phyloP scores from a whole-genome alignment of 2,329 filamentous ascomycete genomes.

The Aspergillus fischeri region DNA sequence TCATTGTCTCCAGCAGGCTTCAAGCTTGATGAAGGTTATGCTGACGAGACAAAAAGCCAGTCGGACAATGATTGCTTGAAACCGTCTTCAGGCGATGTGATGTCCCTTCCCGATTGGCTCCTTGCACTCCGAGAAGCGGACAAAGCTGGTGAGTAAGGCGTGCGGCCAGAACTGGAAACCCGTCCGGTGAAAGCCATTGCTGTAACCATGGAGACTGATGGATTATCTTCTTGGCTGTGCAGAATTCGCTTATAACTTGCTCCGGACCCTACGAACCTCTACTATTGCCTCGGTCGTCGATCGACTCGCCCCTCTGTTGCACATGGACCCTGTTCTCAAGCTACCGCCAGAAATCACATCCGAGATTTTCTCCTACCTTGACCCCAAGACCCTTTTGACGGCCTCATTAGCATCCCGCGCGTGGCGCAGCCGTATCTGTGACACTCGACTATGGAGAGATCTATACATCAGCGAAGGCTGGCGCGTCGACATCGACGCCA shows the following conservation, averaged over 20 bases:
- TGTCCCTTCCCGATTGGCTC: conserved; percentile 52
- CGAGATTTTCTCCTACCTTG: conserved; percentile 81
- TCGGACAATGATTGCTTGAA: conserved; percentile 36
- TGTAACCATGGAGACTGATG: conserved; percentile 12
- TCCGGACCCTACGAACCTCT: conserved; percentile 74
- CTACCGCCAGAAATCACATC: conserved; percentile 88
- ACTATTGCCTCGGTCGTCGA: conserved; percentile 77
- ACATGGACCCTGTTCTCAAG: conserved; percentile 84
- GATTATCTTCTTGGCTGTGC: conserved; percentile 6
- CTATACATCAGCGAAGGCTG: conserved; percentile 85
- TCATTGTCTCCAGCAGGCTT: conserved; percentile 39
- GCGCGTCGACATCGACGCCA: conserved; percentile 64
- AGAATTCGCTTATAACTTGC: conserved; percentile 78
- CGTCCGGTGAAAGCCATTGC: background rate
- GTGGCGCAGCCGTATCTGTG: conserved; percentile 78
- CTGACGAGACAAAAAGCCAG: conserved; percentile 62
- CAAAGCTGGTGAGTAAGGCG: conserved; percentile 48
- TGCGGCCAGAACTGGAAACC: conserved; percentile 3
- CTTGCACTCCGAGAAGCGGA: conserved; percentile 51
- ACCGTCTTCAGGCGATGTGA: conserved; percentile 35
- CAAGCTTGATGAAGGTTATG: conserved; percentile 80
- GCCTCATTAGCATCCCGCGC: conserved; percentile 73
- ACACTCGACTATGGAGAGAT: conserved; percentile 80
- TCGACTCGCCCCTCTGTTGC: conserved; percentile 73
- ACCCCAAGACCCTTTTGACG: conserved; percentile 72